Conservation (phyloP, 768 basidiomycete species). For the Mycena maculata region DNA sequence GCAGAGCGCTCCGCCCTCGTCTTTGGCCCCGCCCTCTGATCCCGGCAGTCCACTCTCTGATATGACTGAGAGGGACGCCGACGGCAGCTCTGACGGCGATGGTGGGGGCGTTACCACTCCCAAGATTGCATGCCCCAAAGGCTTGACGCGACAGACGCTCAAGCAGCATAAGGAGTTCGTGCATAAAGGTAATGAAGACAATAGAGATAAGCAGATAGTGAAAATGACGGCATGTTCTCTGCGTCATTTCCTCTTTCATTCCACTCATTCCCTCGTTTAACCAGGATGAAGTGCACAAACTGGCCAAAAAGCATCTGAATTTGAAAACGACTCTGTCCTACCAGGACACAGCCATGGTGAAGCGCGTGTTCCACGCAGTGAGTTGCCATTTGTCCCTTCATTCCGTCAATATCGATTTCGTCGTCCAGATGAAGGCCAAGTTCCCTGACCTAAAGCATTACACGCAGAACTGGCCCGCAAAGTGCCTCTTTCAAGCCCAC, state of each 20-base stretch:
- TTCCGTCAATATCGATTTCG: neutral
- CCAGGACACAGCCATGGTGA: neutral
- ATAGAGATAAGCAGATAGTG: neutral
- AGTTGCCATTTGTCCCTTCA: neutral
- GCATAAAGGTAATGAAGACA: no score
- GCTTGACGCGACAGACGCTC: slow-evolving; percentile 1
- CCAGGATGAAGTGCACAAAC: neutral
- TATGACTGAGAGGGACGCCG: neutral
- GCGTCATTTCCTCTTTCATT: neutral
- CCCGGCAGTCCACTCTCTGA: slow-evolving; percentile 1
- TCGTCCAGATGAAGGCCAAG: neutral
- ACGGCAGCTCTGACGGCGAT: slow-evolving; percentile 2
- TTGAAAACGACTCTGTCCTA: neutral
- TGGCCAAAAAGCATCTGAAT: neutral
- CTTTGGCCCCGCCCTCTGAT: neutral
- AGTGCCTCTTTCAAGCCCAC: slow-evolving; percentile 5
- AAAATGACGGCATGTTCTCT: neutral
- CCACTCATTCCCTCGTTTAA: neutral
- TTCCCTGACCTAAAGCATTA: neutral
- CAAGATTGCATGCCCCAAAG: neutral
- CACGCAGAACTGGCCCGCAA: slow-evolving; percentile 4
- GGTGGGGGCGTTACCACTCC: neutral
- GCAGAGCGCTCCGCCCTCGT: neutral
- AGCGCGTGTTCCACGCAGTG: neutral
- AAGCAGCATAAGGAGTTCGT: neutral